phyloP scores from a whole-genome alignment of 192 early-diverging fungal species.

The Backusella tarrabulga region DNA sequence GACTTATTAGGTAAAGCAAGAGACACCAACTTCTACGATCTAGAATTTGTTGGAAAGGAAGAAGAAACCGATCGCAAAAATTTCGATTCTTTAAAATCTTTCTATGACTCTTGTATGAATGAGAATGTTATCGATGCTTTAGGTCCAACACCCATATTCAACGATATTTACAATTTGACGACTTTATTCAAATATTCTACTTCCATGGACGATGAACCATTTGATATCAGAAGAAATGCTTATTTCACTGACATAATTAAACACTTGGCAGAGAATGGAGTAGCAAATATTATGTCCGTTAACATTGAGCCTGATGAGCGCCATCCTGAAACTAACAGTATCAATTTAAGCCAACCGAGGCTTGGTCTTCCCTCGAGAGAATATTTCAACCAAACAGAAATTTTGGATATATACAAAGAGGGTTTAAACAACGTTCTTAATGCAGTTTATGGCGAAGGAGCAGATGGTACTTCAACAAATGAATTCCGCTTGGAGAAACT shows the following conservation, averaged over 20 bases:
- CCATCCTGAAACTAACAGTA: slow-evolving; percentile 51
- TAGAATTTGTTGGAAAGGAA: slow-evolving; percentile 8
- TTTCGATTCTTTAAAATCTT: slow-evolving; percentile 52
- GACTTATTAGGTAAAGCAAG: background rate
- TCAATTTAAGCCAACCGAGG: slow-evolving; percentile 51
- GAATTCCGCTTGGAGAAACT: background rate
- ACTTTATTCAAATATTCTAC: background rate
- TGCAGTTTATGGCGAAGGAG: background rate
- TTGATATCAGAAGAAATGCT: background rate
- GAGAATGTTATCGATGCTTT: slow-evolving; percentile 40
- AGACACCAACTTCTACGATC: slow-evolving; percentile 7
- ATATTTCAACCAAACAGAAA: slow-evolving; percentile 57
- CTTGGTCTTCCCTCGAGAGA: slow-evolving; percentile 62
- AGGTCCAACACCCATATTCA: slow-evolving; percentile 39
- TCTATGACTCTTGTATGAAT: slow-evolving; percentile 59
- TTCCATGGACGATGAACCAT: background rate
- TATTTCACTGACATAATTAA: slow-evolving; percentile 3
- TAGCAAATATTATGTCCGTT: slow-evolving; percentile 47
- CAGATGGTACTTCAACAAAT: background rate
- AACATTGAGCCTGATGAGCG: slow-evolving; percentile 53
- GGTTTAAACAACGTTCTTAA: slow-evolving; percentile 44
- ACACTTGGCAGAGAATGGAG: background rate
- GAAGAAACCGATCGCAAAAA: slow-evolving; percentile 45
- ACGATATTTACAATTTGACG: slow-evolving; percentile 23
- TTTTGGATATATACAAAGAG: slow-evolving; percentile 39